phyloP scores from a whole-genome alignment of 2,329 filamentous ascomycete genomes.

The Fusarium dimerum region DNA sequence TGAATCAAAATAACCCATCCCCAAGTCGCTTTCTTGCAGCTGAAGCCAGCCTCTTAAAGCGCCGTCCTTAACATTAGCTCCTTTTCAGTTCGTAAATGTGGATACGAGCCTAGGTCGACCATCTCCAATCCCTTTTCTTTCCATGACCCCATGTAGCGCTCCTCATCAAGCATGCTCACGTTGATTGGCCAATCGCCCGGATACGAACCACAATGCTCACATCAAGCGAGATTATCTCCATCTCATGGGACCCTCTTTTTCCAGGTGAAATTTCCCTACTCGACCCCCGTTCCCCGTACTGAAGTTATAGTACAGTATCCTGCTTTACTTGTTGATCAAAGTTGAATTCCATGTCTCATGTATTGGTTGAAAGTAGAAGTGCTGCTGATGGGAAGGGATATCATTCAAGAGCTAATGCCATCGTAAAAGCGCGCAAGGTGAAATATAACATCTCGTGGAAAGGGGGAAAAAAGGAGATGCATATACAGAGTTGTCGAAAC shows the following conservation, averaged over 20 bases:
- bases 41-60: not conserved
- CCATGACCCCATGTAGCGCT: conserved; percentile 22
- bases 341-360: no score
- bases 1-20: no score
- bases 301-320: not conserved
- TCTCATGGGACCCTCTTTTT: conserved; percentile 21
- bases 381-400: no score
- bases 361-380: no score
- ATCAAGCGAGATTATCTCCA: conserved; percentile 34
- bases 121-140: conserved; percentile 1
- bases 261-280: conserved; percentile 3
- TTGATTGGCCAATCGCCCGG: conserved; percentile 23
- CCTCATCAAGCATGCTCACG: conserved; percentile 17
- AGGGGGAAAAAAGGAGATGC: no score
- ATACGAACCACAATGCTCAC: conserved; percentile 17
- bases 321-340: no score
- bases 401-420: no score
- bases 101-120: not conserved
- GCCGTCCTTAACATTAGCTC: conserved; percentile 10
- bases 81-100: conserved; percentile 26
- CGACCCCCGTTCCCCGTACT: not conserved
- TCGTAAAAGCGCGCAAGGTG: no score
- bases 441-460: no score
- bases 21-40: not conserved
- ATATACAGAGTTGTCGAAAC: no score